Percentiles rank a stretch among this genome's conserved stretches.
phyloP scores from a whole-genome alignment of 2,329 filamentous ascomycete genomes.

The Colletotrichum sp. region DNA sequence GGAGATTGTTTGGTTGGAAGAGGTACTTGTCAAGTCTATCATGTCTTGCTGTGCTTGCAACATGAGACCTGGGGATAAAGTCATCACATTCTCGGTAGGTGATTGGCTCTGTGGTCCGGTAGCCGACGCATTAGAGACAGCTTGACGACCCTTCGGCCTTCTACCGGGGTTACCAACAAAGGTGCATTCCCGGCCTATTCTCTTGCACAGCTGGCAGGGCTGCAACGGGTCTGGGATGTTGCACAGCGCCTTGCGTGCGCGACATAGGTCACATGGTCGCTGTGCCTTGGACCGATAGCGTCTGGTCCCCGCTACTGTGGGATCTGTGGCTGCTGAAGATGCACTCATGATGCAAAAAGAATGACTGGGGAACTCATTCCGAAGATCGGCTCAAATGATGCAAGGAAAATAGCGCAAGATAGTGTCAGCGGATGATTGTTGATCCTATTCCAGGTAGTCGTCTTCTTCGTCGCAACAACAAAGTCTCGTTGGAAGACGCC shows the following conservation, averaged over 20 bases:
- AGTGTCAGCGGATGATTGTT: background rate
- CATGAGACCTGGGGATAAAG: background rate
- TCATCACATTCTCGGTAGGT: background rate
- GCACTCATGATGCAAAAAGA: background rate
- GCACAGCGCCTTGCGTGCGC: conserved; percentile 28
- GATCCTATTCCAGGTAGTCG: background rate
- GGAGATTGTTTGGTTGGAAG: accelerated
- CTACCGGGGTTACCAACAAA: conserved; percentile 26
- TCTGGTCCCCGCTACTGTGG: background rate
- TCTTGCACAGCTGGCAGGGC: conserved; percentile 28
- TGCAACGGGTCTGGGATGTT: conserved; percentile 29
- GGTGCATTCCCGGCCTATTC: conserved; percentile 26
- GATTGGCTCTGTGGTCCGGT: background rate
- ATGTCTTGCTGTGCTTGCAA: background rate
- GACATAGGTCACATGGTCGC: conserved; percentile 26
- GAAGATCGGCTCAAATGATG: background rate
- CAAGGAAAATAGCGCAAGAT: background rate
- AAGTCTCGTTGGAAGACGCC: background rate
- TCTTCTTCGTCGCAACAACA: background rate
- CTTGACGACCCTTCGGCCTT: background rate
- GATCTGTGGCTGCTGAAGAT: background rate
- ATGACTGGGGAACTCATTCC: background rate
- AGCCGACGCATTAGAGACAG: background rate
- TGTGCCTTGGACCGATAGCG: conserved; percentile 27
- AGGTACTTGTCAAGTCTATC: background rate